Conservation (phyloP, 176 grass and related monocot genomes). For the Themeda triandra region DNA sequence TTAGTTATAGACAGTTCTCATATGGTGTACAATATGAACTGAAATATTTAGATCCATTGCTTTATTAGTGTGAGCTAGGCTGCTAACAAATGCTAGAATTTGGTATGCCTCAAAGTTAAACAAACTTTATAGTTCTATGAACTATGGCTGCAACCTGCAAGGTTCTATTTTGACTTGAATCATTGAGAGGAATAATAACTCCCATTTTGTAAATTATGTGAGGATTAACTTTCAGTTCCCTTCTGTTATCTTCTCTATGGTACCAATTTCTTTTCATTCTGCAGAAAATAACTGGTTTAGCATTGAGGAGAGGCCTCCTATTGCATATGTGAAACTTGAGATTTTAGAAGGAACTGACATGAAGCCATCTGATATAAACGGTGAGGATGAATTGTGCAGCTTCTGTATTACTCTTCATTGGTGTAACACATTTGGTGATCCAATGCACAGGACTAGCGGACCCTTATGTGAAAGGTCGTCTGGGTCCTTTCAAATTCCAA, state of each 20-base stretch:
- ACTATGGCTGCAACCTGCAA: not conserved
- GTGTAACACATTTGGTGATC: constrained; percentile 12
- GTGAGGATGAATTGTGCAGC: constrained; percentile 36
- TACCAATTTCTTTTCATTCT: constrained; percentile 6
- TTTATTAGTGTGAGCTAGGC: constrained; percentile 14
- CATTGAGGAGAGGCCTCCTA: constrained; percentile 74
- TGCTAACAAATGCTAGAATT: constrained; percentile 17
- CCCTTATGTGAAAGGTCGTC: constrained; percentile 81
- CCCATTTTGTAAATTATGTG: not conserved
- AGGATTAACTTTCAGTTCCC: not conserved
- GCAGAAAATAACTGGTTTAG: constrained; percentile 82
- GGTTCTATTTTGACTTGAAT: not conserved
- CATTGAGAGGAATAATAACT: not conserved
- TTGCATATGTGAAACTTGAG: constrained; percentile 79
- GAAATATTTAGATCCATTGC: constrained; percentile 1
- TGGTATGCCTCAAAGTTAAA: not conserved
- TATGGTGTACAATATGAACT: not conserved
- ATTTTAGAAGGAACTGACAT: constrained; percentile 91
- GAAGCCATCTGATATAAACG: constrained; percentile 94
- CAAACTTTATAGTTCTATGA: not conserved
- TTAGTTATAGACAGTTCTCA: not conserved
- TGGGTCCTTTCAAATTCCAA: constrained; percentile 81
- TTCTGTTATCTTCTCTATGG: constrained; percentile 14
- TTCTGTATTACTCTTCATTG: constrained; percentile 20
- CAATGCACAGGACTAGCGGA: constrained; percentile 69